Base-by-base conservation (phyloP, 805 yeast species). In the Candida rishiriensis region DNA sequence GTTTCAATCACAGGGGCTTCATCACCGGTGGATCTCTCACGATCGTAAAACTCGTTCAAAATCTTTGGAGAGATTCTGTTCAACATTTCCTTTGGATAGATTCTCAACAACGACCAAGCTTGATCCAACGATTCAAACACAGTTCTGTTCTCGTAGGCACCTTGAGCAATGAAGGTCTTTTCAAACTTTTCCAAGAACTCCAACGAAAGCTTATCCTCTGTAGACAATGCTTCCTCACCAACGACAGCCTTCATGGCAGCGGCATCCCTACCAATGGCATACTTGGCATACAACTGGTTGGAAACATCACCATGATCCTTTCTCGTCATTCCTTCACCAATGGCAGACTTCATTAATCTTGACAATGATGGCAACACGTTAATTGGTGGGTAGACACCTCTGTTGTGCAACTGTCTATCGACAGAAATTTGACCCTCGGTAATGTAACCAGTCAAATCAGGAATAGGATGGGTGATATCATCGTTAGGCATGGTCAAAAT, bases 241-340 rank as follows among this genome's bases (percentile, higher is more conserved):
- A 93, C 99, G 55, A 93, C 99, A 12, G 99, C 96, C 74, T 93
- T 93, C 99, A 93, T 93, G 57, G 99, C 97, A 40, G 99, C 99
- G 26, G 99, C 99, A 71, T 93, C 99, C 73, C 90, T 87, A 77
- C 99, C 99, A 73, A 93, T 95, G 52, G 99, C 99, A 67, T 93
- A 93, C 71, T 93, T 93, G 60, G 99, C 99, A 65, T 93, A 93
- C 63, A 93, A 79, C 77, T 93, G 99, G 76, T 93, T 93, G 29
- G 98, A 91, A 50, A 93, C 99, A 74, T 93, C 99, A 72, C 98
- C 96, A 65, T 93, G 99, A 69, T 93, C 99, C 72, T 91, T 91
- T 76, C 99, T 85, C 47, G 99, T 93, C 96, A 91, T 90, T 64
- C 98, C 98, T 71, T 95, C 99, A 74, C 99, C 99, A 71, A 93